Evolutionary conservation across 2,329 filamentous ascomycete genomes (phyloP).

Genomic region (Pseudogymnoascus pannorum): DNA sequence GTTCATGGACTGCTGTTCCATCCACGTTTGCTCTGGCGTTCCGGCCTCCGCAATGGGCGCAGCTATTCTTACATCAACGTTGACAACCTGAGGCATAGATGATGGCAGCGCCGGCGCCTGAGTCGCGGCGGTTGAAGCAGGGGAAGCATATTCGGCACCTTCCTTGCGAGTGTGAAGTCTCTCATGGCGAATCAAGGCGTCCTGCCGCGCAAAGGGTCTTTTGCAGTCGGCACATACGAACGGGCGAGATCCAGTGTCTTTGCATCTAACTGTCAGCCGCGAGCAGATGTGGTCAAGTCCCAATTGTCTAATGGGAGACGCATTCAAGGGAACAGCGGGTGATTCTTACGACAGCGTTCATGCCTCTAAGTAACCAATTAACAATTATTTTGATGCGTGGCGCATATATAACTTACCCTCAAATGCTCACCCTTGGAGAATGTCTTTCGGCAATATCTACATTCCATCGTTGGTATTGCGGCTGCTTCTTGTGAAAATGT

Average conservation of each 20-base stretch:
- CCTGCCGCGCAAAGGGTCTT: slow-evolving; percentile 36
- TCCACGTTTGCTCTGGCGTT: slow-evolving; percentile 21
- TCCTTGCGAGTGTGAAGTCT: slow-evolving; percentile 32
- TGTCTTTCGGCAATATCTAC: slow-evolving; percentile 33
- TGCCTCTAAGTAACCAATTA: slow-evolving; percentile 30
- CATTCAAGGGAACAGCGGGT: slow-evolving; percentile 17
- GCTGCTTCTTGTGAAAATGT: slow-evolving; percentile 8
- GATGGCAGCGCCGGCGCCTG: neutral
- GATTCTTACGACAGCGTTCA: slow-evolving; percentile 34
- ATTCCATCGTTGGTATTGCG: slow-evolving; percentile 24
- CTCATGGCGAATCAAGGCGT: slow-evolving; percentile 38
- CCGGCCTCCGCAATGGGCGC: neutral
- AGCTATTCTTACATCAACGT: neutral
- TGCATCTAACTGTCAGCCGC: neutral
- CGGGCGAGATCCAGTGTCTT: slow-evolving; percentile 36
- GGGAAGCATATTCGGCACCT: neutral
- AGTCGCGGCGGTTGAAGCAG: neutral
- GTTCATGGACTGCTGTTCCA: slow-evolving; percentile 20
- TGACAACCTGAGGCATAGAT: neutral
- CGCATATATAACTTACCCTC: slow-evolving; percentile 24
- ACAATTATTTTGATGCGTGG: slow-evolving; percentile 10
- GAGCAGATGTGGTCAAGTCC: neutral
- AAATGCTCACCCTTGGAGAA: slow-evolving; percentile 37
- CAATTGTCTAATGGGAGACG: neutral
- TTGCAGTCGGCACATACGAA: slow-evolving; percentile 35